Evolutionary conservation across 768 basidiomycete species (phyloP).

Genomic region (Guyanaporus albipodus): DNA sequence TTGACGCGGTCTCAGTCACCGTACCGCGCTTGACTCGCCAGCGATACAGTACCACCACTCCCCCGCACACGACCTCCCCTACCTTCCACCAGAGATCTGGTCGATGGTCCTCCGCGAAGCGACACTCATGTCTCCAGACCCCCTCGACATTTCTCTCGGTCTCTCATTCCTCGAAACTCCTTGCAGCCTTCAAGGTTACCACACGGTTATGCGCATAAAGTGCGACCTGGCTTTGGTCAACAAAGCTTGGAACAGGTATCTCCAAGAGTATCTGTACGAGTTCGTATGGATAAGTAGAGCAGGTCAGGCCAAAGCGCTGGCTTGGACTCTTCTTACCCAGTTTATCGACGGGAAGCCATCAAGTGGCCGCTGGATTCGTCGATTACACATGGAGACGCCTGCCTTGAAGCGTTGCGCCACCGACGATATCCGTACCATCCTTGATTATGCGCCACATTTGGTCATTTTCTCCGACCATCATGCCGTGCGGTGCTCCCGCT

Average conservation of each 20-base stretch:
- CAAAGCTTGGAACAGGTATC: slow-evolving; percentile 49
- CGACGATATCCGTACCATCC: slow-evolving; percentile 61
- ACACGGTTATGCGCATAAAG: slow-evolving; percentile 46
- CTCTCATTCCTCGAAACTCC: slow-evolving; percentile 57
- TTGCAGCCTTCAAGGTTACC: slow-evolving; percentile 43
- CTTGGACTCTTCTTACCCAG: slow-evolving; percentile 41
- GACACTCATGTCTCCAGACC: slow-evolving; percentile 41
- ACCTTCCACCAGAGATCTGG: slow-evolving; percentile 64
- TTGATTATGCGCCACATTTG: slow-evolving; percentile 59
- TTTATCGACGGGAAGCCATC: slow-evolving; percentile 35
- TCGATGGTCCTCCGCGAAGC: slow-evolving; percentile 60
- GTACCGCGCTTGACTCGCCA: neutral
- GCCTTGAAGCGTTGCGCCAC: slow-evolving; percentile 60
- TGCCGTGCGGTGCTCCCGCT: slow-evolving; percentile 54
- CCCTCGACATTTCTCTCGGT: slow-evolving; percentile 44
- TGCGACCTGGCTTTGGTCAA: slow-evolving; percentile 50
- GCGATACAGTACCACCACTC: slow-evolving; percentile 22
- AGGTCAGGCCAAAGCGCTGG: slow-evolving; percentile 45
- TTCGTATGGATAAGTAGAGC: slow-evolving; percentile 65
- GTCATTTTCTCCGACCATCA: slow-evolving; percentile 61
- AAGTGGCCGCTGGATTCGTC: slow-evolving; percentile 51
- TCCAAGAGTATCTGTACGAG: slow-evolving; percentile 58
- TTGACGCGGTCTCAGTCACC: slow-evolving; percentile 13
- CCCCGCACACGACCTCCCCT: slow-evolving; percentile 35
- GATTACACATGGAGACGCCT: slow-evolving; percentile 69